Evolutionary conservation across 768 basidiomycete species (phyloP).

Genomic region (Tulasnella sp.): DNA sequence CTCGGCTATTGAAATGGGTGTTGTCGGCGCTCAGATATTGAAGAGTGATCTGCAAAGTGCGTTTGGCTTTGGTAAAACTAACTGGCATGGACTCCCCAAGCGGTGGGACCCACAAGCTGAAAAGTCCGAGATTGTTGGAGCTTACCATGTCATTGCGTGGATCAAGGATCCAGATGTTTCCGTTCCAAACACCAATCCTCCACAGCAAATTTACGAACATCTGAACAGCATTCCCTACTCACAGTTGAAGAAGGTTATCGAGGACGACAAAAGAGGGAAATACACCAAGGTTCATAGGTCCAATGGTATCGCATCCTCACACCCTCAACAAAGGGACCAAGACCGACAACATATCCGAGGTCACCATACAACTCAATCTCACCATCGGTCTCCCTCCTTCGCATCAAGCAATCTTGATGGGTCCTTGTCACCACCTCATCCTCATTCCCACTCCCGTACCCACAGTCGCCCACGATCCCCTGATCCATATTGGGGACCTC

Average conservation of each 20-base stretch:
- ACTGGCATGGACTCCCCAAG: not conserved
- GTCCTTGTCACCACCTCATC: not conserved
- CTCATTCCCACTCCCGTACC: not conserved
- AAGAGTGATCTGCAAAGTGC: not conserved
- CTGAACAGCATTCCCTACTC: not conserved
- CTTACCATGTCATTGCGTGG: not conserved
- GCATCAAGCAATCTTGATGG: not conserved
- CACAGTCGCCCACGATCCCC: too few species aligned
- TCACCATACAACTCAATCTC: not conserved
- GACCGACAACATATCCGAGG: not conserved
- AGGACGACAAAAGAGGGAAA: not conserved
- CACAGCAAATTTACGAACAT: not conserved
- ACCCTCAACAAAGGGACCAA: not conserved
- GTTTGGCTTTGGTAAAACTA: not conserved
- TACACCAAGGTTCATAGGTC: not conserved
- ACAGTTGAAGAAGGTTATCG: not conserved
- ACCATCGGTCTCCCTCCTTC: not conserved
- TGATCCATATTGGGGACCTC: too few species aligned
- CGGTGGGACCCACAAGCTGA: too few species aligned
- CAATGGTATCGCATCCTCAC: not conserved
- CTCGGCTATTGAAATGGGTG: too few species aligned
- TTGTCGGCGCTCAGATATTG: too few species aligned
- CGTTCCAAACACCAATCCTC: not conserved
- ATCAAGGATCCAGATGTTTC: not conserved
- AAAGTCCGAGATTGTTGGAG: not conserved